These are phyloP conservation scores for Phialocephala sp. DNA, from an alignment of 2,329 filamentous ascomycete species.

Conservation along the genomic window DNA sequence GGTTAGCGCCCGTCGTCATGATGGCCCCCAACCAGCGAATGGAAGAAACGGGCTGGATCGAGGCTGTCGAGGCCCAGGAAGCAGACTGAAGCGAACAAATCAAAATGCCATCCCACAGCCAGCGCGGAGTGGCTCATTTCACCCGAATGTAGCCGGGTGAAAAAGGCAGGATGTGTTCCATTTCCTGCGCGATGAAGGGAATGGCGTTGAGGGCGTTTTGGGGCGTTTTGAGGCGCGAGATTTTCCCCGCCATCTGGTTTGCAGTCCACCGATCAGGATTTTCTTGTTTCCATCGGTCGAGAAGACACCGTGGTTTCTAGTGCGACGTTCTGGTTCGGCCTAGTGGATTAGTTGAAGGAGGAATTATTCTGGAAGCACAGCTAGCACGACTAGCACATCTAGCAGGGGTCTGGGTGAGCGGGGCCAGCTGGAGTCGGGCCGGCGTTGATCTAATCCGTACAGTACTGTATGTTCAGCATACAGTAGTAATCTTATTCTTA, in stretches of 20 bases:
- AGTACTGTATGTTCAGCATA: too few relatives aligned
- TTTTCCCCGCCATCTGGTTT: not conserved
- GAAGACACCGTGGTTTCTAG: not conserved
- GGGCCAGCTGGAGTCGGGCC: conserved; percentile 1
- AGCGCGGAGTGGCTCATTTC: not conserved
- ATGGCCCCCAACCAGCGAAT: conserved; percentile 16
- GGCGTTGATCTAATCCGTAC: not conserved
- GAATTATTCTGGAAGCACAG: conserved; percentile 30
- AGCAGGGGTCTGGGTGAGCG: conserved; percentile 8
- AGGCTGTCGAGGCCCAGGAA: not conserved
- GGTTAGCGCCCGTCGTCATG: conserved; percentile 25
- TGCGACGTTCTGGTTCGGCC: conserved; percentile 8
- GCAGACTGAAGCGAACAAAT: conserved; percentile 7
- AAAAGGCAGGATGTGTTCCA: not conserved
- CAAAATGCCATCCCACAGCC: not conserved
- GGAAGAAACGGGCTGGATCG: conserved; percentile 2
- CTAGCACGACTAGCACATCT: conserved; percentile 12
- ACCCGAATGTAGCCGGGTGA: conserved; percentile 3
- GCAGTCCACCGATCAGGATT: not conserved
- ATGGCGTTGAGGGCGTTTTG: conserved; percentile 7
- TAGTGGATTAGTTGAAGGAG: conserved; percentile 15
- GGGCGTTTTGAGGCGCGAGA: conserved; percentile 7
- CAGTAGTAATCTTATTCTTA: conserved; percentile 5
- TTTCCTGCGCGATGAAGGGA: conserved; percentile 1
- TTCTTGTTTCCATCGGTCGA: not conserved